Evolutionary conservation across 495 filamentous ascomycete species (phyloP), one percentile per base, ranked within the genome.

Genomic region (Aspergillus diversus): DNA sequence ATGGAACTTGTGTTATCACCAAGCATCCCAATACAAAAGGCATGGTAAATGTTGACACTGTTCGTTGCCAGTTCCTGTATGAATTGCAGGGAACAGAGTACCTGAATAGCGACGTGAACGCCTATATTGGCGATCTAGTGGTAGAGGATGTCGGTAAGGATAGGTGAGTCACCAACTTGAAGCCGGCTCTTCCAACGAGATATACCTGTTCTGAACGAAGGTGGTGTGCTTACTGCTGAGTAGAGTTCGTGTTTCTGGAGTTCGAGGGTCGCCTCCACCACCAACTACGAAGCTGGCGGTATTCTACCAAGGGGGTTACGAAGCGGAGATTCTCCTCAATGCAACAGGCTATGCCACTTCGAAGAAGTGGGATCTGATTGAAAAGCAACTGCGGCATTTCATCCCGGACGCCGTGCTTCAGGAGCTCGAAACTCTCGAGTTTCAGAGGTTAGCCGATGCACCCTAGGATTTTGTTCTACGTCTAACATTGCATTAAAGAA

Each of bases 81-180:
- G 84, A 87, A 67, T 71, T 86, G 21, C 84, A 86, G 58, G 84
- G 85, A 0, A 76, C 71, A 15, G 65, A 75, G 27, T 85, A 86
- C 55, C 69, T 83, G 27, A 84, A 87, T 66, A 75, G 71, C 37
- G 81, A 85, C 68, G 84, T 87, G 6, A 79, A 67, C 33, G 84
- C 83, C 7, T 55, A 77, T 49, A 65, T 87, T 13, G 71, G 71
- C 7, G 53, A 80, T 37, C 67, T 83, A 32, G 33, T 62, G 2
- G 67, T 86, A 21, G 70, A 73, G 35, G 66, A 81, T 31, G 48
- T 3, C 11, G 69, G 66, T 12, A 57, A 60, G 32, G 65, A 74
- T 50, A 55, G 80, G 68, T 72, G 64, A 53, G 52, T 57, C 21
- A 8, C 11, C 35, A 8, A 8, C 15, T 7, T 55, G 32, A 13